These are phyloP conservation scores for Salix koriyanagi DNA, from an alignment of 345 rosid species.

Conservation along the genomic window DNA sequence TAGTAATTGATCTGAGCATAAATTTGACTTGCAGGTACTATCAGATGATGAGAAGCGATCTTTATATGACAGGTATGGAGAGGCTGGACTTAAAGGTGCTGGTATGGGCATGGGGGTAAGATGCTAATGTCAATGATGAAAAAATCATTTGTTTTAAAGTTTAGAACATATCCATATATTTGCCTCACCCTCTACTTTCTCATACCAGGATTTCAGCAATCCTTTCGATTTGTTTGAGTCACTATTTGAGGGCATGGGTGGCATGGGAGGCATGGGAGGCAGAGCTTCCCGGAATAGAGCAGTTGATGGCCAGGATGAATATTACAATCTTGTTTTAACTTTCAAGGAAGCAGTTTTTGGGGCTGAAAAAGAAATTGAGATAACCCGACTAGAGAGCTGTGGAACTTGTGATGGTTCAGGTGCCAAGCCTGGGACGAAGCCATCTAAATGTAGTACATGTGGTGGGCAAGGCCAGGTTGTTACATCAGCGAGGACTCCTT, in stretches of 20 bases:
- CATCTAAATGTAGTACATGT: slow-evolving; percentile 77
- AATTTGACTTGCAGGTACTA: slow-evolving; percentile 55
- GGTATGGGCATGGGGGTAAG: slow-evolving; percentile 98
- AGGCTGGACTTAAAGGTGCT: slow-evolving; percentile 94
- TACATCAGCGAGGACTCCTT: slow-evolving; percentile 82
- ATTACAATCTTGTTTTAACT: slow-evolving; percentile 64
- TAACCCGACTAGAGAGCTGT: slow-evolving; percentile 79
- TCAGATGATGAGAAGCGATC: slow-evolving; percentile 97
- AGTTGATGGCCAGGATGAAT: slow-evolving; percentile 87
- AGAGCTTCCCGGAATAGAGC: slow-evolving; percentile 76
- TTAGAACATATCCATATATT: neutral
- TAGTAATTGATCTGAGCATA: slow-evolving; percentile 7
- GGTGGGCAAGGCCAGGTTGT: slow-evolving; percentile 98
- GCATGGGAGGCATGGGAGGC: slow-evolving; percentile 61
- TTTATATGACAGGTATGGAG: slow-evolving; percentile 90
- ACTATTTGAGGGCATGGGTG: slow-evolving; percentile 84
- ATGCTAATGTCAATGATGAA: slow-evolving; percentile 3
- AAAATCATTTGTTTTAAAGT: neutral
- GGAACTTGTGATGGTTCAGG: slow-evolving; percentile 89
- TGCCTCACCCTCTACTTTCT: slow-evolving; percentile 1
- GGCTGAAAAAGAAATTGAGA: slow-evolving; percentile 87
- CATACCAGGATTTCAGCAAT: slow-evolving; percentile 82
- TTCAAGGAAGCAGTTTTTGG: slow-evolving; percentile 98
- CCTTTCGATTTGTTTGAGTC: slow-evolving; percentile 94
- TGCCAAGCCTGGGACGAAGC: slow-evolving; percentile 76